Evolutionary conservation across 2,329 filamentous ascomycete species (phyloP).

Genomic region (Arthrobotrys megalospora): DNA sequence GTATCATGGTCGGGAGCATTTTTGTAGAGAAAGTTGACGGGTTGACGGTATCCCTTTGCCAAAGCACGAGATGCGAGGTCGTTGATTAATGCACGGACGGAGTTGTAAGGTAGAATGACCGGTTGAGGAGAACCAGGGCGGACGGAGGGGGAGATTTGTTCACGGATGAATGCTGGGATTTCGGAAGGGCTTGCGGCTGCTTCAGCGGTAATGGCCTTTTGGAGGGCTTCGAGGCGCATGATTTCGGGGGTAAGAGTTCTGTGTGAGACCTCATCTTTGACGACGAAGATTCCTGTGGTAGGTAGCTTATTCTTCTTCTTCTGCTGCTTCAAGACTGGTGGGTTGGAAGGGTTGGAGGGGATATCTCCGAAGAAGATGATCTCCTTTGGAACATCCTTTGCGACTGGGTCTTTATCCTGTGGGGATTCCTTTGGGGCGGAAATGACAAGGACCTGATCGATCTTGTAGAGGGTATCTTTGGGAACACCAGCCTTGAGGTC

Average conservation of each 20-base stretch:
- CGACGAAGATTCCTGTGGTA: not conserved
- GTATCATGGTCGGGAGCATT: not conserved
- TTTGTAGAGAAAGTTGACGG: conserved; percentile 41
- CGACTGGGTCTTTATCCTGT: not conserved
- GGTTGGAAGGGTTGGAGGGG: not conserved
- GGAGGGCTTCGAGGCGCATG: not conserved
- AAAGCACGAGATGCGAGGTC: conserved; percentile 37
- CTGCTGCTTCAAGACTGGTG: not conserved
- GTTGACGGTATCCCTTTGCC: conserved; percentile 41
- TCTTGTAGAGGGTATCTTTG: not conserved
- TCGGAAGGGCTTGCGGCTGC: too few species aligned
- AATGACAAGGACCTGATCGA: not conserved
- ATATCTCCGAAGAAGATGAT: not conserved
- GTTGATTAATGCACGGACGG: not conserved
- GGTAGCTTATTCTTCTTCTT: too few species aligned
- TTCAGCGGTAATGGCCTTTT: not conserved
- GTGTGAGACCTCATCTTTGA: not conserved
- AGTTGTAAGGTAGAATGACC: not conserved
- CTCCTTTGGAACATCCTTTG: not conserved
- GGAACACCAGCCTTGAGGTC: not conserved
- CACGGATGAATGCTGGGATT: not conserved
- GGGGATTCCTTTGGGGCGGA: not conserved
- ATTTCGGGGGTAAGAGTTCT: not conserved
- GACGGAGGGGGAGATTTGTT: not conserved
- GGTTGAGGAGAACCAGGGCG: conserved; percentile 7